Evolutionary conservation across 495 filamentous ascomycete genomes (phyloP).

Genomic region (Staphylotrichum tortipilum): DNA sequence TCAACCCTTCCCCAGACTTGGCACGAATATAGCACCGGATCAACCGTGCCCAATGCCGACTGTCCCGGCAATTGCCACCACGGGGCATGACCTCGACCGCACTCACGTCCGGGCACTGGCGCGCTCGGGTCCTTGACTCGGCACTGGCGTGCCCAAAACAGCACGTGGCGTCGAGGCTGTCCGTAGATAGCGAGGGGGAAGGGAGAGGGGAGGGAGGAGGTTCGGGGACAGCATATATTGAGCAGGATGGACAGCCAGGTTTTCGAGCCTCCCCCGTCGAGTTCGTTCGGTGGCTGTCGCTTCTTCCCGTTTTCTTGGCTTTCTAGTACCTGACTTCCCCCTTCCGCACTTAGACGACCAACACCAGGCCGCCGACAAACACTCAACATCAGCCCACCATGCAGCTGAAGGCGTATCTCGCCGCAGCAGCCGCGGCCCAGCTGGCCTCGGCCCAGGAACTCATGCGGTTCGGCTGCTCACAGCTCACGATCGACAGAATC

Average conservation of each 20-base stretch:
- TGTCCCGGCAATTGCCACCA: neutral
- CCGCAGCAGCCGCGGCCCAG: conserved; percentile 11
- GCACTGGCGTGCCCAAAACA: neutral
- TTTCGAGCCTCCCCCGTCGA: neutral
- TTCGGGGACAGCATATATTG: conserved; percentile 8
- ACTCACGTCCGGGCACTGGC: neutral
- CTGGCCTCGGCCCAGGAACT: conserved; percentile 27
- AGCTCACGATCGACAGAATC: conserved; percentile 36
- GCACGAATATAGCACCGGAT: conserved; percentile 10
- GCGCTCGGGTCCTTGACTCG: neutral
- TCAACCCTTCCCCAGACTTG: conserved; percentile 11
- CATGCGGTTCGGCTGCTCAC: conserved; percentile 42
- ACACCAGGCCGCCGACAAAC: neutral
- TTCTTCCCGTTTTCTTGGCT: conserved; percentile 6
- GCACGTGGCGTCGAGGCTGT: neutral
- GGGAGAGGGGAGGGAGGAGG: no score
- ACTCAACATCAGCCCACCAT: conserved; percentile 1
- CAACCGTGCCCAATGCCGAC: conserved; percentile 5
- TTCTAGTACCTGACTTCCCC: neutral
- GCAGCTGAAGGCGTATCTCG: conserved; percentile 12
- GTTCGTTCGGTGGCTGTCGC: conserved; percentile 4
- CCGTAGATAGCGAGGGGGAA: no score
- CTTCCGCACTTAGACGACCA: neutral
- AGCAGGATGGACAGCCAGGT: neutral
- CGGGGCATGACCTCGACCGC: neutral